Evolutionary conservation across 2,329 filamentous ascomycete species (phyloP).

Genomic region (Shiraia sp.): DNA sequence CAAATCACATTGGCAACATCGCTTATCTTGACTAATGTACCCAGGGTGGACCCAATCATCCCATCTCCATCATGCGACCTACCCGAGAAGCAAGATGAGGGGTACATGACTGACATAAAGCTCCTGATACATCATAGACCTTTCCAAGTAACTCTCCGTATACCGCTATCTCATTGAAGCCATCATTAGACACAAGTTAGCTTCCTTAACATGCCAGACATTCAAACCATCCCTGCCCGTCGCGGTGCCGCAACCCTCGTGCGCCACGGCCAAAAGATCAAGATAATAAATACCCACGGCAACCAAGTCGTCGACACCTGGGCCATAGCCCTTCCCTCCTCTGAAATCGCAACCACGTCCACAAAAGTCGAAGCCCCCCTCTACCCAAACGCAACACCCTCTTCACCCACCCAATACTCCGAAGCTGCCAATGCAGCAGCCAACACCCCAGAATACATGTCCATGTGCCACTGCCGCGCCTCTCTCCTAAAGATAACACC

Average conservation of each 20-base stretch:
- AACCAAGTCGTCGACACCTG: slow-evolving; percentile 57
- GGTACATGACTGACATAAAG: slow-evolving; percentile 5
- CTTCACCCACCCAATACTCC: slow-evolving; percentile 27
- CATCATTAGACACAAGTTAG: neutral
- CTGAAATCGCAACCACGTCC: slow-evolving; percentile 18
- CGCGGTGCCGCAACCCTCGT: slow-evolving; percentile 49
- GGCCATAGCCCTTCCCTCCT: slow-evolving; percentile 47
- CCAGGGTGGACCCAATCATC: slow-evolving; percentile 6
- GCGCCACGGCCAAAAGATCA: slow-evolving; percentile 46
- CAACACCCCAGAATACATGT: slow-evolving; percentile 38
- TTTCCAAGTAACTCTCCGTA: too few species aligned
- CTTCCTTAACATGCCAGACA: neutral
- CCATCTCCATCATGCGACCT: slow-evolving; percentile 16
- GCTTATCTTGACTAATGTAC: slow-evolving; percentile 8
- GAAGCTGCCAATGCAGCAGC: slow-evolving; percentile 30
- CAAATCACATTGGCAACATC: neutral
- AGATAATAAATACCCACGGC: slow-evolving; percentile 53
- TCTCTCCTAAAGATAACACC: slow-evolving; percentile 34
- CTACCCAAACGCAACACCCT: slow-evolving; percentile 30
- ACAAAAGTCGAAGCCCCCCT: slow-evolving; percentile 31
- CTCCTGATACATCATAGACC: neutral
- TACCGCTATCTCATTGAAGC: neutral
- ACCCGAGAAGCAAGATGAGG: slow-evolving; percentile 9
- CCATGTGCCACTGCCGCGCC: slow-evolving; percentile 42
- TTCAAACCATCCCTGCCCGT: slow-evolving; percentile 48